Conservation (phyloP, 306 rosid species). For the Cicer yamashitae region DNA sequence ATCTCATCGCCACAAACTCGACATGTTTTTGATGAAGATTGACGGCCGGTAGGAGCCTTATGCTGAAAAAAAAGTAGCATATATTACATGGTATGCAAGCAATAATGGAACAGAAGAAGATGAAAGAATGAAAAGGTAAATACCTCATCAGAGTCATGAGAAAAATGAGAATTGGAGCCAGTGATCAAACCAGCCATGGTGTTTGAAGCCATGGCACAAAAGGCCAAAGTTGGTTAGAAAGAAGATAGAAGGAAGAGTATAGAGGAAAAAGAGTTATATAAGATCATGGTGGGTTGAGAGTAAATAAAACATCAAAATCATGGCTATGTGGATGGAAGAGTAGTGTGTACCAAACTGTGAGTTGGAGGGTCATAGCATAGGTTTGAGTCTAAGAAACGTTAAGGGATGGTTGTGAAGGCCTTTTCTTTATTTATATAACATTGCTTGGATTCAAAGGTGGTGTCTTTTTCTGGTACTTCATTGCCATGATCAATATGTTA, state of each 20-base stretch:
- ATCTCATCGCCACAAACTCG: conserved; percentile 91
- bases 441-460: conserved; percentile 64
- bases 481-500: conserved; percentile 12
- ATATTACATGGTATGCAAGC: neutral
- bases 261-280: conserved; percentile 55
- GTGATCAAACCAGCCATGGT: conserved; percentile 88
- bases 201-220: conserved; percentile 67
- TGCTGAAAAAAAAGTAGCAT: conserved; percentile 43
- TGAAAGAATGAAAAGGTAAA: neutral
- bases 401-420: conserved; percentile 49
- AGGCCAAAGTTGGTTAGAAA: conserved; percentile 26
- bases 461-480: conserved; percentile 37
- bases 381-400: conserved; percentile 85
- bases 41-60: conserved; percentile 48
- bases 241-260: conserved; percentile 37
- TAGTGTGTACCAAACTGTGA: conserved; percentile 77
- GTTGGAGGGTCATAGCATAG: conserved; percentile 77
- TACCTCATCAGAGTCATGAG: conserved; percentile 65
- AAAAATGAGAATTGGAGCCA: conserved; percentile 57
- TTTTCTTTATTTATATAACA: conserved; percentile 47
- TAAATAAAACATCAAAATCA: conserved; percentile 43
- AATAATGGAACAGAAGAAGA: conserved; percentile 27
- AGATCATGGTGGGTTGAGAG: conserved; percentile 51
- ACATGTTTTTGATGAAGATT: conserved; percentile 58
- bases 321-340: conserved; percentile 42